Base-by-base conservation (phyloP, 1,284 basidiomycete species). In the Ganoderma boninense region DNA sequence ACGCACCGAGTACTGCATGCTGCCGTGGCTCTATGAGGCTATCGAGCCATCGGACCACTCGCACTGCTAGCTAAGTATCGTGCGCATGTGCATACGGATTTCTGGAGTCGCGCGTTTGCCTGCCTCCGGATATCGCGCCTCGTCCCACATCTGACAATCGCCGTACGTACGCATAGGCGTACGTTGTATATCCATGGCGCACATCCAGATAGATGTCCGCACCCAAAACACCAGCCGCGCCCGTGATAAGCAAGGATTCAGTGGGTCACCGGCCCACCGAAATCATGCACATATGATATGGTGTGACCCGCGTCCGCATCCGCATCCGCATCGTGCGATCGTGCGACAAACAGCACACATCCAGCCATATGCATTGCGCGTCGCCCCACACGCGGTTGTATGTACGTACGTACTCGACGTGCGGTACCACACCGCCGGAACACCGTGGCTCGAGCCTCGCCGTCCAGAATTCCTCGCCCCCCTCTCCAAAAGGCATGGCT, bases 31-130 rank as follows among this genome's bases (percentile, higher is more conserved):
- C 35, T 35, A 35, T 38, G 38, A 26, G 3, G 18, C 26, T 13
- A 57, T 35, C 54, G 54, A 57, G 32, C 29, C 29, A 57, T 57
- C 54, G 54, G 29, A 57, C 29, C 54, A 57, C 49, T 26, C 23
- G 23, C n/a, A 52, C n/a, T n/a, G n/a, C n/a, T n/a, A n/a, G n/a
- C n/a, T n/a, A n/a, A n/a, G n/a, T n/a, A n/a, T n/a, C n/a, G n/a
- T 38, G 38, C 38, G 38, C 38, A 38, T 38, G 38, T 10, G 38
- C 6, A 8, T 7, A 10, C 38, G 49, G 49, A 52, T 52, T 26
- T 52, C 23, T 11, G 23, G 10, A 26, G 23, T 52, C 23, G 49
- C 23, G 49, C 23, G 49, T 52, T 52, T 13, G n/a, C 49, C n/a
- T 4, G 2, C 43, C 16, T 49, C n/a, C n/a, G 20, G 46, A 23